Conservation (phyloP, 768 basidiomycete genomes). For the Kwoniella sp. region DNA sequence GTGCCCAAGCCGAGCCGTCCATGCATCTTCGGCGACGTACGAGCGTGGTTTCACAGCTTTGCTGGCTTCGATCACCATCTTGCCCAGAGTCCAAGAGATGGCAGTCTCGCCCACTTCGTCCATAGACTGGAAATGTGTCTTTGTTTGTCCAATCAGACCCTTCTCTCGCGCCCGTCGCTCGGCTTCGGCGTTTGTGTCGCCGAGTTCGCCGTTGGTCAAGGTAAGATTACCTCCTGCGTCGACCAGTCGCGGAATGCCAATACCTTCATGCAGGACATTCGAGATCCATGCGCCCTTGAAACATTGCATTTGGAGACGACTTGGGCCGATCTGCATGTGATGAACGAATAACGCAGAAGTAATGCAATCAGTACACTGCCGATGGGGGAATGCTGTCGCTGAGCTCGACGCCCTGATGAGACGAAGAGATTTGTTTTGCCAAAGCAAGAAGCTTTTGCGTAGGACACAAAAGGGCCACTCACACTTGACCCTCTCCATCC, state of each 20-base stretch:
- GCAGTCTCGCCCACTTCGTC: constrained; percentile 91
- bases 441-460: constrained; percentile 2
- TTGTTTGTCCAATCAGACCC: constrained; percentile 63
- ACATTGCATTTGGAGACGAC: constrained; percentile 92
- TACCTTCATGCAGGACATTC: constrained; percentile 93
- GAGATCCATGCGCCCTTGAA: constrained; percentile 99
- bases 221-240: constrained; percentile 80
- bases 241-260: constrained; percentile 87
- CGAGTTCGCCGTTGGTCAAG: constrained; percentile 59
- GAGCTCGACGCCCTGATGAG: neutral
- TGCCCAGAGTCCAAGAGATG: constrained; percentile 96
- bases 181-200: constrained; percentile 64
- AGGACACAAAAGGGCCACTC: too few species aligned
- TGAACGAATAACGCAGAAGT: neutral
- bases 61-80: constrained; percentile 97
- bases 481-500: constrained; percentile 61
- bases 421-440: neutral
- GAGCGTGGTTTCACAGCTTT: constrained; percentile 45
- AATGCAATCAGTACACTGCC: too few species aligned
- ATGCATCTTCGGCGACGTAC: constrained; percentile 23
- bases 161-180: constrained; percentile 76
- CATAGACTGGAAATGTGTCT: constrained; percentile 77
- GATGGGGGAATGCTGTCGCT: neutral
- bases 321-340: constrained; percentile 67
- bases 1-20: constrained; percentile 24